A percentile compares a stretch with the other conserved stretches of the same genome.
Evolutionary conservation across 2,329 filamentous ascomycete genomes (phyloP).

Genomic region (Cladosporium sp.): DNA sequence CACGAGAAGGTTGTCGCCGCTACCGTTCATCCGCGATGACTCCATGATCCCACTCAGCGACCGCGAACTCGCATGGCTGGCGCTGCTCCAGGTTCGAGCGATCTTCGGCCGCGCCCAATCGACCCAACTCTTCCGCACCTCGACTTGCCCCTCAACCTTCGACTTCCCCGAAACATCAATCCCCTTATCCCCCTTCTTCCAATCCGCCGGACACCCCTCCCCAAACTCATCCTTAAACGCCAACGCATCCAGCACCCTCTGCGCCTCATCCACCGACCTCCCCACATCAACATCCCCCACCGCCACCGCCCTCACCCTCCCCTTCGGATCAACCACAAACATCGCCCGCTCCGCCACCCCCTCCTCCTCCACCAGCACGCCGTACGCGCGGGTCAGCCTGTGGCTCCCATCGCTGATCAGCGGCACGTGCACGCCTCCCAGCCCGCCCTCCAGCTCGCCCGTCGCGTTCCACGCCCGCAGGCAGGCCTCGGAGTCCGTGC

Average conservation of each 20-base stretch:
- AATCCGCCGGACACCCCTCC: slow-evolving; percentile 32
- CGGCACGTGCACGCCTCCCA: slow-evolving; percentile 56
- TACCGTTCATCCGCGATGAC: slow-evolving; percentile 9
- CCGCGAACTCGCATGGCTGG: slow-evolving; percentile 14
- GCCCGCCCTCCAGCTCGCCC: slow-evolving; percentile 54
- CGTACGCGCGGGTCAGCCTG: slow-evolving; percentile 55
- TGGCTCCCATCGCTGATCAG: slow-evolving; percentile 58
- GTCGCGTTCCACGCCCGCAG: slow-evolving; percentile 54
- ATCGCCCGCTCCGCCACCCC: slow-evolving; percentile 58
- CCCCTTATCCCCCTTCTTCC: slow-evolving; percentile 28
- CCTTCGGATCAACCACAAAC: slow-evolving; percentile 61
- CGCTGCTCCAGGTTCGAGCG: slow-evolving; percentile 24
- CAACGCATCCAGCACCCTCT: slow-evolving; percentile 50
- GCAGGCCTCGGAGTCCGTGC: slow-evolving; percentile 56
- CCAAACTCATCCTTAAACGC: slow-evolving; percentile 40
- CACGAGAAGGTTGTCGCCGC: neutral
- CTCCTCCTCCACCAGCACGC: slow-evolving; percentile 58
- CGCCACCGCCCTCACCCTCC: slow-evolving; percentile 54
- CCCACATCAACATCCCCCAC: slow-evolving; percentile 61
- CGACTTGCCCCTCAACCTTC: slow-evolving; percentile 23
- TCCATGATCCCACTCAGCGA: slow-evolving; percentile 7
- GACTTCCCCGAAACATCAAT: slow-evolving; percentile 21
- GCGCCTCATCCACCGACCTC: slow-evolving; percentile 57
- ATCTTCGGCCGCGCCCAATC: slow-evolving; percentile 30
- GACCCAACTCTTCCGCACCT: slow-evolving; percentile 24